Conservation (phyloP, 768 basidiomycete genomes). For the Leucosporidium creatinivorum region DNA sequence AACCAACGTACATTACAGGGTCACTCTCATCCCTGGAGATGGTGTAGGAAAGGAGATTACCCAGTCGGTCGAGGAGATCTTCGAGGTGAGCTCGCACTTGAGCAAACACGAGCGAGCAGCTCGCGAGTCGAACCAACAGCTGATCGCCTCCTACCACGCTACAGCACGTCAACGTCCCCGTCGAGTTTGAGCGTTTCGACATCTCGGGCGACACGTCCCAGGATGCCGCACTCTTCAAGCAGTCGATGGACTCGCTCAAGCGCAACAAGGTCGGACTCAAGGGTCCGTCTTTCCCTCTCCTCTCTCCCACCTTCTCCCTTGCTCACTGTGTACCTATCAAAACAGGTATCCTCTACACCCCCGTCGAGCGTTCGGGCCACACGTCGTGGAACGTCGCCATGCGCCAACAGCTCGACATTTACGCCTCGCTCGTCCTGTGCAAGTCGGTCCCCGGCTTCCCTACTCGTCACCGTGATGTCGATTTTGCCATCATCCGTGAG, state of each 20-base stretch:
- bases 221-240: constrained; percentile 90
- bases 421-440: constrained; percentile 96
- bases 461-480: constrained; percentile 91
- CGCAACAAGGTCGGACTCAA: constrained; percentile 97
- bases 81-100: constrained; percentile 48
- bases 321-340: not conserved
- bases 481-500: constrained; percentile 98
- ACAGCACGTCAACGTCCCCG: constrained; percentile 82
- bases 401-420: constrained; percentile 98
- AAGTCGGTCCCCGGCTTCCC: constrained; percentile 94
- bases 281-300: constrained; percentile 51
- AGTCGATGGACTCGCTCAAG: constrained; percentile 96
- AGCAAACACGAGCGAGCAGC: not conserved
- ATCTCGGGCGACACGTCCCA: constrained; percentile 92
- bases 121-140: not conserved
- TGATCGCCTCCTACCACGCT: not conserved
- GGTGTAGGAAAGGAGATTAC: constrained; percentile 96
- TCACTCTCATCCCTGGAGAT: constrained; percentile 91
- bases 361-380: constrained; percentile 89
- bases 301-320: not conserved
- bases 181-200: constrained; percentile 78
- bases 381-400: constrained; percentile 99
- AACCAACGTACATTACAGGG: constrained; percentile 51
- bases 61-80: constrained; percentile 97
- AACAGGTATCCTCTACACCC: constrained; percentile 96